Conservation (phyloP, 495 filamentous ascomycete genomes). For the Neurospora sp. region DNA sequence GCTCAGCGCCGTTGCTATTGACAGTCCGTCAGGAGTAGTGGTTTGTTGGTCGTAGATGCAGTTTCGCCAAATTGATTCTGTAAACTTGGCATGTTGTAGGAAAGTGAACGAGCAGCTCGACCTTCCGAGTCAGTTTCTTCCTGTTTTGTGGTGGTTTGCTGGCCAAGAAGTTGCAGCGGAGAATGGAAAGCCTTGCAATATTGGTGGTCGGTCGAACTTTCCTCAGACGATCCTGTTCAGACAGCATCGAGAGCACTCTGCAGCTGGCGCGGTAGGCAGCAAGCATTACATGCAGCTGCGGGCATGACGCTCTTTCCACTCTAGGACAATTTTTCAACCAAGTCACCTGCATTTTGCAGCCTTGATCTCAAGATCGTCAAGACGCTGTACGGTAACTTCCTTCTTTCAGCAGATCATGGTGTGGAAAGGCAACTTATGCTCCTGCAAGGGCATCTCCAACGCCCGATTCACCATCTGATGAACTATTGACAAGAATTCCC, state of each 20-base stretch:
- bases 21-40: background rate
- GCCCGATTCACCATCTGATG: too few relatives aligned
- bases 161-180: background rate
- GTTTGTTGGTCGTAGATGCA: background rate
- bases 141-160: background rate
- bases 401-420: background rate
- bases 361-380: background rate
- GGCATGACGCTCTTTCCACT: background rate
- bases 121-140: background rate
- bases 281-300: background rate
- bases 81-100: background rate
- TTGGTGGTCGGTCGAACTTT: background rate
- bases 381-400: too few relatives aligned
- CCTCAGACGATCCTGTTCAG: background rate
- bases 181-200: background rate
- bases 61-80: background rate
- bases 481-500: too few relatives aligned
- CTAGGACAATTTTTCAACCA: background rate
- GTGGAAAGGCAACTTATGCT: too few relatives aligned
- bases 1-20: background rate
- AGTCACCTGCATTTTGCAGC: background rate
- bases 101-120: background rate
- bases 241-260: background rate
- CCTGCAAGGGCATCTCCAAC: too few relatives aligned
- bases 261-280: background rate